These are phyloP conservation scores for Tolypocladium inflatum DNA, from an alignment of 2,329 filamentous ascomycete genomes.

Conservation along the genomic window DNA sequence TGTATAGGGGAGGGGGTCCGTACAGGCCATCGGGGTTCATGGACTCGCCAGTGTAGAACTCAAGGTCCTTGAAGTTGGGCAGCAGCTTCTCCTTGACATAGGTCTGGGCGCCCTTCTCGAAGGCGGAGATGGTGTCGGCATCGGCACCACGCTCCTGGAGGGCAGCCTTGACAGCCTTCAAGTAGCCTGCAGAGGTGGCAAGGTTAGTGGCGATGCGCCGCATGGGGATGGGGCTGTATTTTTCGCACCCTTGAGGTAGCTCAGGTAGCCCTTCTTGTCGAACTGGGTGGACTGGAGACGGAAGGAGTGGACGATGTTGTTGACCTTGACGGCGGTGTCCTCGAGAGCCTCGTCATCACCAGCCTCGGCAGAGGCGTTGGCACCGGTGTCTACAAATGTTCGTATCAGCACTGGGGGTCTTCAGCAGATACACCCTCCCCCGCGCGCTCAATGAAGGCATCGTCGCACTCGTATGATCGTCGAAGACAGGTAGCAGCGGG, in stretches of 20 bases:
- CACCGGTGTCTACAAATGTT: slow-evolving; percentile 61
- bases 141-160: slow-evolving; percentile 54
- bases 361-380: slow-evolving; percentile 94
- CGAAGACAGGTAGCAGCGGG: background rate
- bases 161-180: slow-evolving; percentile 74
- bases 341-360: slow-evolving; percentile 69
- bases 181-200: slow-evolving; percentile 53
- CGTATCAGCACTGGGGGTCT: background rate
- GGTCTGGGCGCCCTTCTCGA: slow-evolving; percentile 64
- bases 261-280: slow-evolving; percentile 81
- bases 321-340: slow-evolving; percentile 63
- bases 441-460: background rate
- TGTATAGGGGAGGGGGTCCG: slow-evolving; percentile 23
- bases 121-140: slow-evolving; percentile 61
- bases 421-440: background rate
- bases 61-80: slow-evolving; percentile 87
- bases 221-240: background rate
- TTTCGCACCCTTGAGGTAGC: slow-evolving; percentile 72
- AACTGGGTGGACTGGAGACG: slow-evolving; percentile 69
- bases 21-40: slow-evolving; percentile 94
- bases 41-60: slow-evolving; percentile 85
- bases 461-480: background rate
- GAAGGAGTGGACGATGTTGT: slow-evolving; percentile 91
- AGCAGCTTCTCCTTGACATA: slow-evolving; percentile 79
- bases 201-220: background rate